These are phyloP conservation scores for Rickenella mellea DNA, from an alignment of 768 basidiomycete species.

Conservation along the genomic window DNA sequence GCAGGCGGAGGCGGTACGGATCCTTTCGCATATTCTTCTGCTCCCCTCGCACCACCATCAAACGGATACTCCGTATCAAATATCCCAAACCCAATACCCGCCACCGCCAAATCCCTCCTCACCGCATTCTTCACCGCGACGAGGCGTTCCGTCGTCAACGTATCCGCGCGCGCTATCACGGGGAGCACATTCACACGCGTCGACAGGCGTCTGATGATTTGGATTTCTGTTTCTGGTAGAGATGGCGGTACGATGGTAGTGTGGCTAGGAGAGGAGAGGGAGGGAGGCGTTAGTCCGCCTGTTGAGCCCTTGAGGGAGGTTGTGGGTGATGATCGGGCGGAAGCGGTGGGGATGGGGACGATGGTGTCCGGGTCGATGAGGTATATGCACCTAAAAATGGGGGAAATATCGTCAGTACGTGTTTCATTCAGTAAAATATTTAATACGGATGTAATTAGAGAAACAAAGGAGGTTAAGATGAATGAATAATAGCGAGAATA, in stretches of 20 bases:
- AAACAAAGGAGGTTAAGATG: too few relatives aligned
- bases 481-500: too few relatives aligned
- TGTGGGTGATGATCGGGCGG: too few relatives aligned
- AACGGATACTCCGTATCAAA: slow-evolving; percentile 63
- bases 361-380: slow-evolving; percentile 81
- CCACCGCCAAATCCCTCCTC: slow-evolving; percentile 70
- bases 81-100: slow-evolving; percentile 83
- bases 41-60: not conserved
- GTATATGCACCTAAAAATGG: slow-evolving; percentile 75
- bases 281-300: too few relatives aligned
- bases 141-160: slow-evolving; percentile 73
- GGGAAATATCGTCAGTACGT: too few relatives aligned
- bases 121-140: slow-evolving; percentile 72
- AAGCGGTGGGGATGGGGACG: slow-evolving; percentile 58
- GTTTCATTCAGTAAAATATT: too few relatives aligned
- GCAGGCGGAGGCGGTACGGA: not conserved
- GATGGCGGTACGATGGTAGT: slow-evolving; percentile 63
- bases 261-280: slow-evolving; percentile 58
- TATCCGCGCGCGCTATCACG: slow-evolving; percentile 74
- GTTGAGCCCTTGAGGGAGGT: too few relatives aligned
- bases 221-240: slow-evolving; percentile 60
- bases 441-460: too few relatives aligned
- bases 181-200: slow-evolving; percentile 82
- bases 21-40: not conserved
- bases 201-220: slow-evolving; percentile 70